These are phyloP conservation scores for Paraglomus brasilianum DNA, from an alignment of 192 early-diverging fungal genomes.

Conservation along the genomic window DNA sequence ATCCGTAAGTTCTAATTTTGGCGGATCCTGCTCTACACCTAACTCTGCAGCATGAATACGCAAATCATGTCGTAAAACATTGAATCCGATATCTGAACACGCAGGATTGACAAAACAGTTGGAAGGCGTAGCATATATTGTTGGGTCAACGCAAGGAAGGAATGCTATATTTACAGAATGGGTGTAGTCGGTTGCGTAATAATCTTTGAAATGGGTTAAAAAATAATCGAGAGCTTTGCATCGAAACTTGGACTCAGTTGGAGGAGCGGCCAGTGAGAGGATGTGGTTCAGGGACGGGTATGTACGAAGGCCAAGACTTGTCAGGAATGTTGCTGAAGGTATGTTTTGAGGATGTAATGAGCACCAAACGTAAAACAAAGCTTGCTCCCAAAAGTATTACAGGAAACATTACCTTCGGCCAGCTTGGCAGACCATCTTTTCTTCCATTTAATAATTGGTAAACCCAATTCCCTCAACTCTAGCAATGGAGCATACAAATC, in stretches of 20 bases:
- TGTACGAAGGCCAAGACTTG: conserved; percentile 48
- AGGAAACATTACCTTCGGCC: conserved; percentile 38
- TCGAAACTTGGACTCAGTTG: conserved; percentile 38
- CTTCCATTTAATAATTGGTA: conserved; percentile 73
- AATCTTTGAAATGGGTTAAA: conserved; percentile 60
- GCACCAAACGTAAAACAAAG: too few relatives aligned
- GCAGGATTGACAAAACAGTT: conserved; percentile 65
- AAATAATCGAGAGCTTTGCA: conserved; percentile 65
- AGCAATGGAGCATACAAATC: conserved; percentile 71
- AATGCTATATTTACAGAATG: conserved; percentile 54
- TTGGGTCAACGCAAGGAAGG: conserved; percentile 52
- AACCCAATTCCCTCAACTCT: conserved; percentile 52
- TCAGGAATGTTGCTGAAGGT: conserved; percentile 44
- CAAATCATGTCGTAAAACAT: conserved; percentile 58
- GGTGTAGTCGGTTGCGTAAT: conserved; percentile 56
- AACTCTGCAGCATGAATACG: conserved; percentile 56
- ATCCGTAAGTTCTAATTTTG: conserved; percentile 37
- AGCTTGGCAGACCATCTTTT: conserved; percentile 40
- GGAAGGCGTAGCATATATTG: conserved; percentile 50
- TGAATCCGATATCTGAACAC: conserved; percentile 63
- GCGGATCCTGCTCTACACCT: conserved; percentile 63
- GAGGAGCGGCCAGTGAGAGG: conserved; percentile 40
- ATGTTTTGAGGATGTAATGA: not conserved
- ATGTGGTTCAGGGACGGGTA: conserved; percentile 43
- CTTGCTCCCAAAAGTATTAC: not conserved